Base-by-base conservation (phyloP, 1,139 yeast species). In the Saccharomycopsis crataegensis region DNA sequence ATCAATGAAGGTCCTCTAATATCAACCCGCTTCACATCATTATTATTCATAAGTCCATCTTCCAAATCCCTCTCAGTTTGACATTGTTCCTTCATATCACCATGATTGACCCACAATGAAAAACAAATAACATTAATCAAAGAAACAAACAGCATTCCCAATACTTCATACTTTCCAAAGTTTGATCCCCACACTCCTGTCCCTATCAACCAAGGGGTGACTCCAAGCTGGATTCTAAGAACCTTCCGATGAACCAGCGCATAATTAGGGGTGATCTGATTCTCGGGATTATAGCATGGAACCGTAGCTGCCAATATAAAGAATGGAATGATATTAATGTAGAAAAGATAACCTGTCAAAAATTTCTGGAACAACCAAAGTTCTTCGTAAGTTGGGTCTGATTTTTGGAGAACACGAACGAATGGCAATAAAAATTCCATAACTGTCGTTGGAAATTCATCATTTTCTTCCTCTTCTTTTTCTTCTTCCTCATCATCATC, bases 321-420 rank as follows among this genome's bases (percentile, higher is more conserved):
- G 43, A 43, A 53, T 11, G 56, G 56, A 31, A 55, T 38, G 12
- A 46, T 17, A 37, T 46, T 53, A 7, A 44, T 16, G 11, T 43
- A n/a, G 11, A 55, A 22, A 2, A 52, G 28, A 16, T 31, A 41
- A 14, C 17, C 37, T 14, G 46, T 49, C 14, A 43, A 34, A 7
- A 43, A 17, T 36, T 48, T 37, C 37, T 50, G 43, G 34, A 33
- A 11, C 3, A 38, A 11, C n/a, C 31, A 22, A 14, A 50, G 31
- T 6, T 37, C 28, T 7, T 16, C 32, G 12, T 43, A 43, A 16
- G 14, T 8, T 11, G 47, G 49, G 43, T 43, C 44, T 17, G 14
- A 14, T 12, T 32, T 14, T n/a, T 34, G n/a, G 16, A 46, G 33
- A 2, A 16, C 8, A 16, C 33, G 3, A 8, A 38, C 28, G 28